phyloP scores from a whole-genome alignment of 345 rosid species.

The Hibiscus mutabilis region DNA sequence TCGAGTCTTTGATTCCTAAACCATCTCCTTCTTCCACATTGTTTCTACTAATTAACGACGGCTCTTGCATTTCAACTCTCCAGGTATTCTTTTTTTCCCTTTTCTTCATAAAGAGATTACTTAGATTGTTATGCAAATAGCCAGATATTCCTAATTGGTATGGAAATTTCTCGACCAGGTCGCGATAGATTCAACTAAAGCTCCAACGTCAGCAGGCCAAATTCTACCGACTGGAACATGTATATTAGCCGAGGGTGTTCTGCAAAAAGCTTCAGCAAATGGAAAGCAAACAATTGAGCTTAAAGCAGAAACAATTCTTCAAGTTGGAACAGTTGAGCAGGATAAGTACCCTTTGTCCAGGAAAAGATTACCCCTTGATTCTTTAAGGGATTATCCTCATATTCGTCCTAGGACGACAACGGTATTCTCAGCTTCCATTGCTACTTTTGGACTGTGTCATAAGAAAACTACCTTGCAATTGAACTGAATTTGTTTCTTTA shows the following conservation, averaged over 20 bases:
- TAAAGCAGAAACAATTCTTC: constrained; percentile 55
- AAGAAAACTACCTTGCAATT: constrained; percentile 6
- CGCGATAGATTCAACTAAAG: neutral
- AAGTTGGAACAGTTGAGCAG: constrained; percentile 37
- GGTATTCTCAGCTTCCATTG: constrained; percentile 28
- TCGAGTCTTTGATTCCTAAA: constrained; percentile 26
- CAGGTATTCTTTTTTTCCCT: constrained; percentile 35
- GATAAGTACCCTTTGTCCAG: too few relatives aligned
- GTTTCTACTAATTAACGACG: constrained; percentile 58
- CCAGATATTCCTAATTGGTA: neutral
- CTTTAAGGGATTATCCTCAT: constrained; percentile 59
- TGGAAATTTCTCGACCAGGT: constrained; percentile 35
- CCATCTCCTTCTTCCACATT: constrained; percentile 23
- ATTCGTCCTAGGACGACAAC: constrained; percentile 87
- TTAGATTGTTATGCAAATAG: neutral
- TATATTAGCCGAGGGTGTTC: constrained; percentile 60
- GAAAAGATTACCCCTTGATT: constrained; percentile 32
- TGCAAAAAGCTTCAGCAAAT: constrained; percentile 21
- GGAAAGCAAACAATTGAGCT: constrained; percentile 49
- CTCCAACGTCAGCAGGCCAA: too few relatives aligned
- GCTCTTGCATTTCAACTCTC: constrained; percentile 53
- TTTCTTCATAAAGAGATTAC: neutral
- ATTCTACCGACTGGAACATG: constrained; percentile 9
- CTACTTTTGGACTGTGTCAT: constrained; percentile 4
- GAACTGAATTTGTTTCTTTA: neutral